Percentiles rank a stretch among this genome's conserved stretches.
These are phyloP conservation scores for Hypoxylon rubiginosum DNA, from an alignment of 2,329 filamentous ascomycete genomes.

Conservation along the genomic window DNA sequence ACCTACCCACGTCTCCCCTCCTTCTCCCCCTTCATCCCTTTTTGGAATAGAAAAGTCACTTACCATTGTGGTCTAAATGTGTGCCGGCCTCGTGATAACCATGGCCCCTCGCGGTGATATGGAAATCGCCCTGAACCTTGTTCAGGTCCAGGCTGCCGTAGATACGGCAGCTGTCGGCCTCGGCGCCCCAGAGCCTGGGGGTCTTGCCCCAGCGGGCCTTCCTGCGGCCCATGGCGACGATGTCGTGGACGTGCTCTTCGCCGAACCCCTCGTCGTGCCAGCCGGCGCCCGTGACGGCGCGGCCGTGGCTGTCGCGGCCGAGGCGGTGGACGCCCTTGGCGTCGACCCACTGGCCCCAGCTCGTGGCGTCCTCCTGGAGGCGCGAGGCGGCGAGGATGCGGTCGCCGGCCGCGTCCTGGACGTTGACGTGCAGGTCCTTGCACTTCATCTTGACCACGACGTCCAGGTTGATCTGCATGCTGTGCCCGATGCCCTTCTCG, in stretches of 20 bases:
- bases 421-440: slow-evolving; percentile 90
- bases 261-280: slow-evolving; percentile 76
- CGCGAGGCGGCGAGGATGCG: slow-evolving; percentile 85
- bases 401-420: slow-evolving; percentile 95
- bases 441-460: slow-evolving; percentile 93
- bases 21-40: no score
- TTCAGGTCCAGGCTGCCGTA: slow-evolving; percentile 93
- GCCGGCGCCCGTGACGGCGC: slow-evolving; percentile 68
- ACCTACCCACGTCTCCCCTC: background rate
- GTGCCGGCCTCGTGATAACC: slow-evolving; percentile 86
- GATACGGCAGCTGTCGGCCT: slow-evolving; percentile 83
- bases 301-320: slow-evolving; percentile 67
- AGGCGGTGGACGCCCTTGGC: slow-evolving; percentile 74
- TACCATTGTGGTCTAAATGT: slow-evolving; percentile 86
- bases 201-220: slow-evolving; percentile 81
- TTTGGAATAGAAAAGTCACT: slow-evolving; percentile 54
- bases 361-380: slow-evolving; percentile 81
- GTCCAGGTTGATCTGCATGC: slow-evolving; percentile 95
- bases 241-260: slow-evolving; percentile 92
- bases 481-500: slow-evolving; percentile 88
- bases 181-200: slow-evolving; percentile 69
- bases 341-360: slow-evolving; percentile 86
- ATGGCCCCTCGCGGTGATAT: slow-evolving; percentile 94
- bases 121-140: slow-evolving; percentile 97
- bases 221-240: slow-evolving; percentile 77